Conservation (phyloP, 1,284 basidiomycete genomes). For the Tylopilus sp. region DNA sequence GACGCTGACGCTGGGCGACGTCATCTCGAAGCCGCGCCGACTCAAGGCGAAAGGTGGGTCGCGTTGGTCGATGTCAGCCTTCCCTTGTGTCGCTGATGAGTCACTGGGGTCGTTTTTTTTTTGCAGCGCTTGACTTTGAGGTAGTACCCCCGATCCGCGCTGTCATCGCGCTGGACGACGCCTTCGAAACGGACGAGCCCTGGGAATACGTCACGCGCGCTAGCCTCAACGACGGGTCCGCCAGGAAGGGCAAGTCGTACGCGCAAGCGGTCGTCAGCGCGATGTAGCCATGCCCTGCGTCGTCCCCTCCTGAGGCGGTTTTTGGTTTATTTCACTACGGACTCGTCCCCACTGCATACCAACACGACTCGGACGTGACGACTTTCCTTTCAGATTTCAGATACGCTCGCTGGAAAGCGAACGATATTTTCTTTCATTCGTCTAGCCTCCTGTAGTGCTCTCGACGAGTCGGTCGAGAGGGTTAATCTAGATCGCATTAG, state of each 20-base stretch:
- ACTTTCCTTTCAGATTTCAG: constrained; percentile 14
- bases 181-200: constrained; percentile 36
- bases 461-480: background rate
- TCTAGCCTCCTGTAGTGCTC: constrained; percentile 7
- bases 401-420: constrained; percentile 9
- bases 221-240: constrained; percentile 35
- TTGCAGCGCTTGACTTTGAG: constrained; percentile 40
- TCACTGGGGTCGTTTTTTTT: no score
- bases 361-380: constrained; percentile 9
- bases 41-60: constrained; percentile 29
- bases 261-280: constrained; percentile 37
- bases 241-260: constrained; percentile 41
- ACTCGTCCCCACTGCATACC: background rate
- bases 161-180: constrained; percentile 45
- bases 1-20: constrained; percentile 27
- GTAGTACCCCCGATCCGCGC: constrained; percentile 39
- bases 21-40: constrained; percentile 23
- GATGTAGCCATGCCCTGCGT: constrained; percentile 16
- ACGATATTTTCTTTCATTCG: constrained; percentile 15
- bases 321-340: background rate
- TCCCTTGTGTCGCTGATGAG: constrained; percentile 5
- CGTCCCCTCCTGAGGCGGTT: background rate
- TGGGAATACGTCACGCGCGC: constrained; percentile 44
- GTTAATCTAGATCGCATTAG: constrained; percentile 7
- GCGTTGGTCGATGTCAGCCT: background rate